A percentile compares a stretch with the other conserved stretches of the same genome.
These are phyloP conservation scores for Glycine soja DNA, from an alignment of 306 rosid species.

Conservation along the genomic window DNA sequence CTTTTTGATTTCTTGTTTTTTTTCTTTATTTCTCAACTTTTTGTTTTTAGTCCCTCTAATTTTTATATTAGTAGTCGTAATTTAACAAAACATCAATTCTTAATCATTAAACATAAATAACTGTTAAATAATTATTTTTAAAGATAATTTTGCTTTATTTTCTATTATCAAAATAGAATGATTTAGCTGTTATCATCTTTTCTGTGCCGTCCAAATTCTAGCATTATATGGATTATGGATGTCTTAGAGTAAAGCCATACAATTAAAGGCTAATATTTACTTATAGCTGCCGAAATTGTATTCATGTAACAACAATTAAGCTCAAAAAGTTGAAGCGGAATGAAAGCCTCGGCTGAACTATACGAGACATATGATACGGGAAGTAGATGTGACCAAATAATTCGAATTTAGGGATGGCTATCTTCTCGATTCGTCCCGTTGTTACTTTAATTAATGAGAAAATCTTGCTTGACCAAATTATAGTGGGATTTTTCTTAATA, in stretches of 20 bases:
- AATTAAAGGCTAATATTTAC: constrained; percentile 21
- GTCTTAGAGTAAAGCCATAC: constrained; percentile 1
- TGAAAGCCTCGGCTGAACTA: not conserved
- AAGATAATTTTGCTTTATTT: too few relatives aligned
- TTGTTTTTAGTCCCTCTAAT: too few relatives aligned
- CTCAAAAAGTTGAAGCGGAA: not conserved
- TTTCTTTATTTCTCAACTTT: too few relatives aligned
- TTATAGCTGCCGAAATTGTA: not conserved
- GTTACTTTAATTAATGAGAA: too few relatives aligned
- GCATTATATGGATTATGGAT: constrained; percentile 14
- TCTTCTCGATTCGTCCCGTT: not conserved
- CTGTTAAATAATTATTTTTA: too few relatives aligned
- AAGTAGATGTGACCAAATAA: not conserved
- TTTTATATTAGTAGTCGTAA: too few relatives aligned
- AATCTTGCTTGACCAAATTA: not conserved
- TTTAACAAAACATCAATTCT: too few relatives aligned
- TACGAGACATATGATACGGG: not conserved
- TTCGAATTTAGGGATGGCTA: not conserved
- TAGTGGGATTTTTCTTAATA: not conserved
- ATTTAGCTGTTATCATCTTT: too few relatives aligned
- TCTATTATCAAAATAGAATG: too few relatives aligned
- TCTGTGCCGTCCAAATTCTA: constrained; percentile 46
- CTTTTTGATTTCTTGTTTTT: too few relatives aligned
- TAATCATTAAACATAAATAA: too few relatives aligned
- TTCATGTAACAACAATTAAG: not conserved